Percentiles rank a stretch among this genome's conserved stretches.
These are phyloP conservation scores for Leccinum ochraceum DNA, from an alignment of 768 basidiomycete genomes.

Conservation along the genomic window DNA sequence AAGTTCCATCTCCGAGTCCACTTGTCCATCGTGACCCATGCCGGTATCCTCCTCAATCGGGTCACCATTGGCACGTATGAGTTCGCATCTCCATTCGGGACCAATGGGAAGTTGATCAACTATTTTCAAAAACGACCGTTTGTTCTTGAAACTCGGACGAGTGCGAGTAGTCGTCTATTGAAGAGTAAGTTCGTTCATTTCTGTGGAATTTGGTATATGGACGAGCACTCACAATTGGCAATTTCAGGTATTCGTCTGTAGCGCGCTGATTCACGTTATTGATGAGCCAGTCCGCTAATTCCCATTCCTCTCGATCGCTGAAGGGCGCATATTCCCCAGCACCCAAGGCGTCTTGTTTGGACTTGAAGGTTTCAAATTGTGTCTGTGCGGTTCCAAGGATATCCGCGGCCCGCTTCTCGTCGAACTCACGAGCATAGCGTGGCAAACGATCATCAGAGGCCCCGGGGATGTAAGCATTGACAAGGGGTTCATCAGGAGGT, in stretches of 20 bases:
- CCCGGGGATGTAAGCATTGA: too few relatives aligned
- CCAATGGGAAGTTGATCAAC: too few relatives aligned
- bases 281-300: not conserved
- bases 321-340: not conserved
- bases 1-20: too few relatives aligned
- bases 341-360: not conserved
- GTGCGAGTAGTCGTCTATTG: not conserved
- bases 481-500: too few relatives aligned
- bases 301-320: not conserved
- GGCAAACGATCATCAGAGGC: not conserved
- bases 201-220: too few relatives aligned
- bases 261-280: not conserved
- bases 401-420: not conserved
- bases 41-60: too few relatives aligned
- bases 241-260: not conserved
- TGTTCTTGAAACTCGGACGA: too few relatives aligned
- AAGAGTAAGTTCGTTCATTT: too few relatives aligned
- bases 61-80: too few relatives aligned
- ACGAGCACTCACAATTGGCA: not conserved
- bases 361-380: not conserved
- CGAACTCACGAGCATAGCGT: not conserved
- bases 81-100: too few relatives aligned
- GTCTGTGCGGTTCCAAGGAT: not conserved
- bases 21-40: too few relatives aligned
- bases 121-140: too few relatives aligned